Percentiles rank a stretch among this genome's conserved stretches.
phyloP scores from a whole-genome alignment of 2,329 filamentous ascomycete species.

The Paecilomyces formosus region DNA sequence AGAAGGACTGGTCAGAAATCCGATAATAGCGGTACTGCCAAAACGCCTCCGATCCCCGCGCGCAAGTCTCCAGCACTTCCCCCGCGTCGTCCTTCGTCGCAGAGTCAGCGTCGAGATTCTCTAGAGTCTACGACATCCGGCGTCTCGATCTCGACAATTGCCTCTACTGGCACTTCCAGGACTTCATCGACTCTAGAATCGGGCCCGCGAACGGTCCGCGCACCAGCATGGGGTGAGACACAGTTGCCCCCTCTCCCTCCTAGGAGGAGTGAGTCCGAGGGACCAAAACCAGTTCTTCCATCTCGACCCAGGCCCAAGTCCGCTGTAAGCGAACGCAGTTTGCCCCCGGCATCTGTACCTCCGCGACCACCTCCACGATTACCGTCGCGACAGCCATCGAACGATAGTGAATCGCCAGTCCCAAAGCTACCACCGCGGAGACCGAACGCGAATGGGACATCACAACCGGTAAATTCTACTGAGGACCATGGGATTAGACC shows the following conservation, averaged over 20 bases:
- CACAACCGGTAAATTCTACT: slow-evolving; percentile 9
- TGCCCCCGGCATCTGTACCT: not conserved
- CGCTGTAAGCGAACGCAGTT: not conserved
- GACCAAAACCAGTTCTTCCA: slow-evolving; percentile 11
- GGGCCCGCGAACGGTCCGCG: slow-evolving; percentile 36
- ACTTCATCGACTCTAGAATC: slow-evolving; percentile 22
- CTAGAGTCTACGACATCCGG: slow-evolving; percentile 47
- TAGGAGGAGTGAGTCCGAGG: slow-evolving; percentile 30
- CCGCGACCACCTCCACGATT: slow-evolving; percentile 1
- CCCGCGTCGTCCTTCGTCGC: slow-evolving; percentile 32
- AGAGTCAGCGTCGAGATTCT: slow-evolving; percentile 32
- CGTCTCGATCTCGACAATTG: slow-evolving; percentile 43
- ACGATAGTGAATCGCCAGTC: slow-evolving; percentile 2
- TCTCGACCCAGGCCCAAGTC: slow-evolving; percentile 11
- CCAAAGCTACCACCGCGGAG: slow-evolving; percentile 16
- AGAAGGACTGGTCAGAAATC: slow-evolving; percentile 18
- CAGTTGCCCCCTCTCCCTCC: slow-evolving; percentile 49
- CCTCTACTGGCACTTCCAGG: slow-evolving; percentile 38
- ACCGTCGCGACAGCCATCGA: slow-evolving; percentile 2
- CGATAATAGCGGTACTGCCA: slow-evolving; percentile 9
- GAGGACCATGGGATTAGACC: slow-evolving; percentile 9
- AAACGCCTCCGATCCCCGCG: slow-evolving; percentile 40
- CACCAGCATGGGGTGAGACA: slow-evolving; percentile 51
- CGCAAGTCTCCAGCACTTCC: slow-evolving; percentile 42
- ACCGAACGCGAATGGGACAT: slow-evolving; percentile 13